Percentiles rank a stretch among this genome's conserved stretches.
Conservation (phyloP, 148 eudicot species). For the Fagopyrum tataricum region DNA sequence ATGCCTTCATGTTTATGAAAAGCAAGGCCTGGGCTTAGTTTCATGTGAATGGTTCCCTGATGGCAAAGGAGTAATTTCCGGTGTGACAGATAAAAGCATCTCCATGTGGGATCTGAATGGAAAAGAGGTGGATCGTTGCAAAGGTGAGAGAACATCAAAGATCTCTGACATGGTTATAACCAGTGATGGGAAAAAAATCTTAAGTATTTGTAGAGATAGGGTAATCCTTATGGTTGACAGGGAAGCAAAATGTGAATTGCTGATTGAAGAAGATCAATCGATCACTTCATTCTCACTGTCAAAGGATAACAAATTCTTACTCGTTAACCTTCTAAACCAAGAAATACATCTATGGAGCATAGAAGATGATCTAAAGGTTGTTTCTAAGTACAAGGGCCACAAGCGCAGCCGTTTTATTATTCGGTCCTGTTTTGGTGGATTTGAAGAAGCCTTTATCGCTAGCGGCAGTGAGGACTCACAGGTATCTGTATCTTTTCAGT, state of each 20-base stretch:
- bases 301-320: slow-evolving; percentile 55
- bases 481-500: slow-evolving; percentile 32
- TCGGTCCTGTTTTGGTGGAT: slow-evolving; percentile 90
- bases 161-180: slow-evolving; percentile 61
- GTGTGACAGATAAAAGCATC: slow-evolving; percentile 66
- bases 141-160: slow-evolving; percentile 50
- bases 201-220: slow-evolving; percentile 57
- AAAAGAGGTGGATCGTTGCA: slow-evolving; percentile 65
- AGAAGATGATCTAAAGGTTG: slow-evolving; percentile 39
- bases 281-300: slow-evolving; percentile 78
- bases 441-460: slow-evolving; percentile 80
- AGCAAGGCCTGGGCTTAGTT: slow-evolving; percentile 41
- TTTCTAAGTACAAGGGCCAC: slow-evolving; percentile 74
- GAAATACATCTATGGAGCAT: slow-evolving; percentile 88
- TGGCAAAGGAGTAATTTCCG: slow-evolving; percentile 52
- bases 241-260: slow-evolving; percentile 50
- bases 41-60: slow-evolving; percentile 84
- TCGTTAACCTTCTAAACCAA: slow-evolving; percentile 60
- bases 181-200: slow-evolving; percentile 47
- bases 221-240: slow-evolving; percentile 40
- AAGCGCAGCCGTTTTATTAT: slow-evolving; percentile 63
- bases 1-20: slow-evolving; percentile 65
- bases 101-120: slow-evolving; percentile 75
- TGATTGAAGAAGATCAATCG: slow-evolving; percentile 59
- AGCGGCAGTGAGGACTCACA: slow-evolving; percentile 97